Evolutionary conservation across 176 grass and related monocot species (phyloP), one percentile per base, ranked within the genome.

Genomic region (Puccinellia tenuiflora): DNA sequence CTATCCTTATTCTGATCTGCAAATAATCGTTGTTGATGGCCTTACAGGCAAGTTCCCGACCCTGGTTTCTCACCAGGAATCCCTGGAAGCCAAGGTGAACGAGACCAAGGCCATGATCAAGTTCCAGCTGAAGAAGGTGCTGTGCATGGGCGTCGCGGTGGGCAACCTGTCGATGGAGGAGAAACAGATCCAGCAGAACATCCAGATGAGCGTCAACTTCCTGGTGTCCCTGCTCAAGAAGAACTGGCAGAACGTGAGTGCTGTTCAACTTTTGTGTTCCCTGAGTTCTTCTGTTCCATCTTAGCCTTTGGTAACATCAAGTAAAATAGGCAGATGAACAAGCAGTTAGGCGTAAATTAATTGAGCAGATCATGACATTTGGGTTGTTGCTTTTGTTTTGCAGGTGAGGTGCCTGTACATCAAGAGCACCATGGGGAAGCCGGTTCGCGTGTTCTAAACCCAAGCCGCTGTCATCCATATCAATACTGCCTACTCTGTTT

Each of bases 391-490:
- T 34, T 73, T 45, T 72, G 3, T 71, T 31, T 73, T 82, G 50
- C 81, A 94, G 92, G 89, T 94, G 77, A 92, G 90, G 79, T 96
- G 93, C 73, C 87, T 96, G 80, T 96, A 96, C 83, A 81, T 96
- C 79, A 96, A 96, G 88, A 96, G 93, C 83, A 96, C 93, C 26
- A 95, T 92, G n/a, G 93, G 93, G 33, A 96, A 88, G 50, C 90
- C 88, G 24, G 65, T 52, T 50, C 50, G 93, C 4, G 86, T 95
- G 52, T 95, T 92, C 52, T 95, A 71, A 88, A 79, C 17, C 33
- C 1, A n/a, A 48, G 64, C 48, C 5, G 3, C 17, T 21, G 56
- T 29, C 5, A 3, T 33, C 15, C 18, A 22, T 34, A 17, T 30
- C 3, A 4, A 46, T 13, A 13, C 25, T 79, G 18, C 24, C 22